These are phyloP conservation scores for Wickerhamomyces bovis DNA, from an alignment of 805 yeast genomes.

Conservation along the genomic window DNA sequence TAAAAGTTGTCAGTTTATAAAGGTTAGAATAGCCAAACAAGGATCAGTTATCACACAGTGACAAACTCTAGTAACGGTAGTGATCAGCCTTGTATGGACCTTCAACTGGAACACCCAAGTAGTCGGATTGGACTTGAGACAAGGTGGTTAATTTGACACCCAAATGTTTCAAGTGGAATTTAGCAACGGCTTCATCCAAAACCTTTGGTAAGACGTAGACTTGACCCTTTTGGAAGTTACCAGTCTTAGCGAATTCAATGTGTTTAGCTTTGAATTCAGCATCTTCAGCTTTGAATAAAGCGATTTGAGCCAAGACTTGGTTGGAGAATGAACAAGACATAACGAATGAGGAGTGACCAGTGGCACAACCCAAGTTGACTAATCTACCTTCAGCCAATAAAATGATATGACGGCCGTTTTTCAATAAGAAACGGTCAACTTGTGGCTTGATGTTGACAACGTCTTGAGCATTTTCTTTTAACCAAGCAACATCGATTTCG, in stretches of 20 bases:
- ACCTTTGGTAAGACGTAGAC: slow-evolving; percentile 97
- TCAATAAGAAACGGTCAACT: slow-evolving; percentile 93
- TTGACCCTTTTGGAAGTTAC: slow-evolving; percentile 76
- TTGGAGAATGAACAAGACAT: slow-evolving; percentile 99
- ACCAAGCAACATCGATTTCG: slow-evolving; percentile 99
- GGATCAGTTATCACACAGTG: not conserved
- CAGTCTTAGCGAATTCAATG: slow-evolving; percentile 90
- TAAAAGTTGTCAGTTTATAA: not conserved
- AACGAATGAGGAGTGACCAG: slow-evolving; percentile 98
- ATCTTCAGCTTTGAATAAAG: slow-evolving; percentile 87
- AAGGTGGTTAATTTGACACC: slow-evolving; percentile 82
- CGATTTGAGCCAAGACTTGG: slow-evolving; percentile 98
- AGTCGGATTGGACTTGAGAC: slow-evolving; percentile 79
- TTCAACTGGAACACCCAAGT: slow-evolving; percentile 83
- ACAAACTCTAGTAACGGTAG: slow-evolving; percentile 78
- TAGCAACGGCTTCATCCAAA: slow-evolving; percentile 97
- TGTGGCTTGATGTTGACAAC: slow-evolving; percentile 98
- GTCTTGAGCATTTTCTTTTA: slow-evolving; percentile 87
- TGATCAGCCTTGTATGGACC: slow-evolving; percentile 98
- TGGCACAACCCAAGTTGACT: slow-evolving; percentile 99
- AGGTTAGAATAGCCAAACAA: not conserved
- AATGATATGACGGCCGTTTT: slow-evolving; percentile 88
- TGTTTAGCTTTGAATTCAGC: slow-evolving; percentile 67
- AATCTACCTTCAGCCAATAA: slow-evolving; percentile 98
- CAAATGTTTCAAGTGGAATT: slow-evolving; percentile 90